Percentiles rank a stretch among this genome's conserved stretches.
Evolutionary conservation across 1,284 basidiomycete species (phyloP).

Genomic region (Agaricales sp.): DNA sequence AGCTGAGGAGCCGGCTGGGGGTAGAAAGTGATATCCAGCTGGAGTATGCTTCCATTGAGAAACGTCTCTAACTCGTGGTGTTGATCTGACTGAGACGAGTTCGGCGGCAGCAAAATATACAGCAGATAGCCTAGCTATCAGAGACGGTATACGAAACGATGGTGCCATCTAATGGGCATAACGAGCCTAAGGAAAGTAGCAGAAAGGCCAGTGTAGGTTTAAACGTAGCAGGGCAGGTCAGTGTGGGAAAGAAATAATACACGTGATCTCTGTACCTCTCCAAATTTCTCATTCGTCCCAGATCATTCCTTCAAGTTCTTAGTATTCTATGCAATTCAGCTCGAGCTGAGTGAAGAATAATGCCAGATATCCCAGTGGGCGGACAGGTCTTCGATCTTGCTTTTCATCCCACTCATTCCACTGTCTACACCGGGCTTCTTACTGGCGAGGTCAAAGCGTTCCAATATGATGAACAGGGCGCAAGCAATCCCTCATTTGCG

Average conservation of each 20-base stretch:
- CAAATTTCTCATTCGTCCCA: no score
- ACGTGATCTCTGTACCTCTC: no score
- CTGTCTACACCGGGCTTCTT: slow-evolving; percentile 73
- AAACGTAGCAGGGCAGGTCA: no score
- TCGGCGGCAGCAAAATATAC: background rate
- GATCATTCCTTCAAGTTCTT: no score
- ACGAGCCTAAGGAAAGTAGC: no score
- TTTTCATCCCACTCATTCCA: slow-evolving; percentile 67
- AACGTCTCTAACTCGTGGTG: background rate
- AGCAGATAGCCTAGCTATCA: background rate
- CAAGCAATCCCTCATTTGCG: slow-evolving; percentile 39
- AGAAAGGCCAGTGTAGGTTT: no score
- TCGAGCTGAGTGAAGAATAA: no score
- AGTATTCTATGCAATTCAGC: no score
- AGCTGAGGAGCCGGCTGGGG: background rate
- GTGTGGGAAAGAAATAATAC: no score
- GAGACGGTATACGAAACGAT: background rate
- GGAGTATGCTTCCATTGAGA: background rate
- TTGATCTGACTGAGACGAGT: background rate
- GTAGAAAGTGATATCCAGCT: background rate
- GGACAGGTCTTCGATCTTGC: slow-evolving; percentile 83
- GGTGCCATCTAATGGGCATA: background rate
- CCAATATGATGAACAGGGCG: slow-evolving; percentile 60
- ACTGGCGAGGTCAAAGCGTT: slow-evolving; percentile 80
- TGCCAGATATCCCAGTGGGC: slow-evolving; percentile 50